These are phyloP conservation scores for Hymenoscyphus infarciens DNA, from an alignment of 2,329 filamentous ascomycete species.

Conservation along the genomic window DNA sequence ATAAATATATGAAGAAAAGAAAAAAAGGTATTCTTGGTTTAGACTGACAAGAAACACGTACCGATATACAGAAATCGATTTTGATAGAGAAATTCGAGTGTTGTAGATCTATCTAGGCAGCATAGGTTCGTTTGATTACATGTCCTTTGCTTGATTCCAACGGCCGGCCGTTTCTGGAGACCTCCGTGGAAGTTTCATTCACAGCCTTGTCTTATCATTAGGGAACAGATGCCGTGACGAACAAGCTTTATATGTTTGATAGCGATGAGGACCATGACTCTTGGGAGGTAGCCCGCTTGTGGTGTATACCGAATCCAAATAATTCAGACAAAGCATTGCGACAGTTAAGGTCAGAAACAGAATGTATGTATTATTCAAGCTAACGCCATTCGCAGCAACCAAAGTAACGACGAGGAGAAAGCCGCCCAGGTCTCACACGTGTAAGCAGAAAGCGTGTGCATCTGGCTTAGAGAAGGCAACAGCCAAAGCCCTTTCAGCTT, in stretches of 20 bases:
- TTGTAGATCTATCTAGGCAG: neutral
- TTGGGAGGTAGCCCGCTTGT: no score
- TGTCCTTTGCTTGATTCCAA: neutral
- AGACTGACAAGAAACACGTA: no score
- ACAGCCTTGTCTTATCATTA: neutral
- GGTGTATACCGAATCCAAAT: neutral
- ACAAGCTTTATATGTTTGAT: neutral
- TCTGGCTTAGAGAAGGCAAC: neutral
- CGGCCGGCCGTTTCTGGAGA: neutral
- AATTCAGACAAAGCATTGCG: neutral
- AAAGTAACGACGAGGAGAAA: neutral
- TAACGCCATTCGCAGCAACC: neutral
- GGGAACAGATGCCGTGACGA: neutral
- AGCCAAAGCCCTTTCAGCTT: neutral
- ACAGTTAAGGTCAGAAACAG: neutral
- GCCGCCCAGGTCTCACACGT: neutral
- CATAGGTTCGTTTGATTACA: neutral
- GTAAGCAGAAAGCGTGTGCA: neutral
- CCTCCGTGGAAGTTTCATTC: neutral
- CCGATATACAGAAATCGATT: no score
- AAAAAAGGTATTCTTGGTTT: no score
- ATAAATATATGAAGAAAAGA: no score
- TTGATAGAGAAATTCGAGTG: neutral
- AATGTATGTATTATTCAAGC: neutral
- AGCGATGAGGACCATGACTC: neutral